Base-by-base conservation (phyloP, 768 basidiomycete species). In the Neoboletus brunneissimus region DNA sequence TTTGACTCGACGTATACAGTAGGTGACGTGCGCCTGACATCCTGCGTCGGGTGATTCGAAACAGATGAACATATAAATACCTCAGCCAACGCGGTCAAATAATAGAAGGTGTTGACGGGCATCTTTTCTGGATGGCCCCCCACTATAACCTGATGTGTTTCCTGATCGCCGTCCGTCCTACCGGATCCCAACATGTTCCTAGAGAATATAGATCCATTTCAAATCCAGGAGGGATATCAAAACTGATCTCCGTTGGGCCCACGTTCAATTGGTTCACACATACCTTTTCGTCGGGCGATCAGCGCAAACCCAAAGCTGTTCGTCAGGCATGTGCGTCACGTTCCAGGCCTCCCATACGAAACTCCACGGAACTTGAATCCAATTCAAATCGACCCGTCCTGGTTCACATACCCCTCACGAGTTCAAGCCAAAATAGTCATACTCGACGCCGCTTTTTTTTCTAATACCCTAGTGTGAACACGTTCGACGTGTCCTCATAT, bases 241-340 rank as follows among this genome's bases (percentile, higher is more conserved):
- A 20, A 1, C 7, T 45, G 10, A 12, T 4, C 10, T 6, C 18
- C 11, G 22, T 43, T n/a, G n/a, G n/a, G n/a, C 20, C 16, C 44
- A 41, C 31, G 32, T 49, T 29, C 25, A 9, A 18, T 43, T 44
- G 45, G 48, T 32, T 32, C 56, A 31, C 44, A 52, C 11, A n/a
- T 49, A 4, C 11, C 18, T 31, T 25, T 31, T 23, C 41, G 31
- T 43, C 31, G 42, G 53, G 35, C 48, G 59, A 56, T 62, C 53
- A 45, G 32, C 51, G 37, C 34, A 1, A 31, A 38, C 48, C 47
- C 38, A 43, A 50, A 10, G 41, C 15, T 23, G 55, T 48, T 16
- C 41, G 7, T 55, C 40, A 31, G 12, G 11, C 57, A 31, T 48
- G 25, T 61, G 46, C 38, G 31, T 40, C 41, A 9, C 55, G 47